Conservation (phyloP, 1,284 basidiomycete genomes). For the Boletus smithii region DNA sequence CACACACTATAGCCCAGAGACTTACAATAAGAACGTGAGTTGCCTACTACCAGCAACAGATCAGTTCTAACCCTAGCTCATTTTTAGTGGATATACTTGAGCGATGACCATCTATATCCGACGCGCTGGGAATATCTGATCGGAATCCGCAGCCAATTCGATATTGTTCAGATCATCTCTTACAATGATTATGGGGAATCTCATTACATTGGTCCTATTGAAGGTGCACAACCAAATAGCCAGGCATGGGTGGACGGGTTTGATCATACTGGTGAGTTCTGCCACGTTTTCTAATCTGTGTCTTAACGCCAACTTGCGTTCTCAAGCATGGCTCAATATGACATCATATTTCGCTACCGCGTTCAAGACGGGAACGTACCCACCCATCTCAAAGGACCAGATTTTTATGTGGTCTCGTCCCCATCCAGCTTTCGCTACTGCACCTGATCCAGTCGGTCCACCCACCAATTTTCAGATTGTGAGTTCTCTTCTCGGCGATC, state of each 20-base stretch:
- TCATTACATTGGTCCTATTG: constrained; percentile 64
- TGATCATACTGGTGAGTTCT: constrained; percentile 51
- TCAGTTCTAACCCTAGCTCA: constrained; percentile 5
- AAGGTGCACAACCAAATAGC: constrained; percentile 61
- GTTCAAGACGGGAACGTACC: constrained; percentile 73
- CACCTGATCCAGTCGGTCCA: constrained; percentile 50
- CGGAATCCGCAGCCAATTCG: constrained; percentile 53
- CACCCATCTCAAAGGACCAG: constrained; percentile 60
- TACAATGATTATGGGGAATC: constrained; percentile 65
- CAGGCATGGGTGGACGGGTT: constrained; percentile 66
- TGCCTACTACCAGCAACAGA: neutral
- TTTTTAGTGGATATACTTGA: constrained; percentile 56
- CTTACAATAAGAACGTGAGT: constrained; percentile 79
- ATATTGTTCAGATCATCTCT: constrained; percentile 59
- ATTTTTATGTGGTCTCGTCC: constrained; percentile 74
- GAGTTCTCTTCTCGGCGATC: constrained; percentile 9
- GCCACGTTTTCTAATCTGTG: neutral
- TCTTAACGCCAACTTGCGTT: neutral
- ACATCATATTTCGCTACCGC: constrained; percentile 69
- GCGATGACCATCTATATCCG: constrained; percentile 71
- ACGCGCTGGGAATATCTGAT: constrained; percentile 75
- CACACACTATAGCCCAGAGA: constrained; percentile 64
- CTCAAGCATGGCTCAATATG: constrained; percentile 58
- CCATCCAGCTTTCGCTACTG: constrained; percentile 56
- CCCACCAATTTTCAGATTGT: constrained; percentile 58